Conservation (phyloP, 1,284 basidiomycete species). For the Vanrija sp. region DNA sequence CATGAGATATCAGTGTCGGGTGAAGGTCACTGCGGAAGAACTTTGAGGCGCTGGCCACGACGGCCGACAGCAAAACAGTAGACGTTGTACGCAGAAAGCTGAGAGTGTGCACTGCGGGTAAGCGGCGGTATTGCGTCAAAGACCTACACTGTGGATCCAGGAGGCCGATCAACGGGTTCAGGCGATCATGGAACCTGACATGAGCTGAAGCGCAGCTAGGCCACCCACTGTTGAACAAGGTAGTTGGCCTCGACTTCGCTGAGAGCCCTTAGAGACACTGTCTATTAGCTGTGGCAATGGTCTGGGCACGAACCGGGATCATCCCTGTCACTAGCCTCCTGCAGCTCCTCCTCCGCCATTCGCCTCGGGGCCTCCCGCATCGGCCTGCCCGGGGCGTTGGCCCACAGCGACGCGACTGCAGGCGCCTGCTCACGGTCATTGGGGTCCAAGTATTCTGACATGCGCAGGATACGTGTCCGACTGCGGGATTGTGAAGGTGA, state of each 20-base stretch:
- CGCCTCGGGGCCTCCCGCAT: too few relatives aligned
- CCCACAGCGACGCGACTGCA: too few relatives aligned
- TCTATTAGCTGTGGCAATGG: background rate
- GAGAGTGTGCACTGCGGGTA: constrained; percentile 30
- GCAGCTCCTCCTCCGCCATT: too few relatives aligned
- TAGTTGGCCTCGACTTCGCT: constrained; percentile 26
- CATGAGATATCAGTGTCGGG: constrained; percentile 23
- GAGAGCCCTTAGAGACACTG: constrained; percentile 23
- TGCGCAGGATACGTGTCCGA: constrained; percentile 17
- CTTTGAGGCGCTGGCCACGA: constrained; percentile 27
- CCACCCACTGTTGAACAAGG: constrained; percentile 25
- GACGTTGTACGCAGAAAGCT: constrained; percentile 28
- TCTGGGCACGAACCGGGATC: constrained; percentile 9
- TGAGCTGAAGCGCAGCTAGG: background rate
- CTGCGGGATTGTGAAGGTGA: background rate
- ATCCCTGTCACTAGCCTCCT: too few relatives aligned
- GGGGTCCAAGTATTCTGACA: constrained; percentile 30
- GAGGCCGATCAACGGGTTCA: constrained; percentile 31
- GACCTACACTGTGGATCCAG: constrained; percentile 25
- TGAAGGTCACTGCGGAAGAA: constrained; percentile 32
- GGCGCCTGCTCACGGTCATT: constrained; percentile 17
- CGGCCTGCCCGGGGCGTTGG: constrained; percentile 11
- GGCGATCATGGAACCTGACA: constrained; percentile 26
- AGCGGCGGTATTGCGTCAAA: background rate
- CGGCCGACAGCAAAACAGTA: constrained; percentile 30